Conservation (phyloP, 768 basidiomycete species). For the Lactarius hatsudake region DNA sequence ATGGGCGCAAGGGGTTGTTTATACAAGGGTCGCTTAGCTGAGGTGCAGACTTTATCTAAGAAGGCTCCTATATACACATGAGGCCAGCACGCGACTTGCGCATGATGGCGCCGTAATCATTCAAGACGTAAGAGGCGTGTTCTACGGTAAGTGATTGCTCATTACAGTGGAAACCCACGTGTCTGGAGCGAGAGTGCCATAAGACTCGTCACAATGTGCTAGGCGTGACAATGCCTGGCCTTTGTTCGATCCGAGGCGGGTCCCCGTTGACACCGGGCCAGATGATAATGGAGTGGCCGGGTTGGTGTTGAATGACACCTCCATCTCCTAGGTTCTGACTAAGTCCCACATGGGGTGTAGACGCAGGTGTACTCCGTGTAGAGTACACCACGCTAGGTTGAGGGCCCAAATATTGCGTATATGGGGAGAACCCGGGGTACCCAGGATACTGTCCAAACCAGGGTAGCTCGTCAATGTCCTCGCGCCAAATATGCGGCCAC, state of each 20-base stretch:
- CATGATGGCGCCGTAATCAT: conserved; percentile 15
- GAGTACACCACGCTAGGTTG: conserved; percentile 1
- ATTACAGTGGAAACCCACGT: conserved; percentile 5
- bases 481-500: conserved; percentile 52
- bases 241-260: conserved; percentile 58
- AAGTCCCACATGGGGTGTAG: neutral
- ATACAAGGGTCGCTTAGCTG: neutral
- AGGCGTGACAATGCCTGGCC: conserved; percentile 41
- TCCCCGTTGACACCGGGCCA: conserved; percentile 63
- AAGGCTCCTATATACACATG: conserved; percentile 12
- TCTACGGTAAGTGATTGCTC: conserved; percentile 20
- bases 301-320: conserved; percentile 47
- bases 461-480: conserved; percentile 61
- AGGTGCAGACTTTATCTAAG: conserved; percentile 13
- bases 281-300: conserved; percentile 65
- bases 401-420: neutral
- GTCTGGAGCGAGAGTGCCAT: neutral
- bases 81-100: conserved; percentile 22
- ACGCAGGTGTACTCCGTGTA: neutral
- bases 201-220: conserved; percentile 13
- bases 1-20: conserved; percentile 12
- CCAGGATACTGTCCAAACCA: conserved; percentile 77
- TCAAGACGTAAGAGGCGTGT: conserved; percentile 22
- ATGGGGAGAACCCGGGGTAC: conserved; percentile 35
- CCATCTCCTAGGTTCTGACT: conserved; percentile 30